These are phyloP conservation scores for Stephania cephalantha DNA, from an alignment of 164 flowering plant genomes.

Conservation along the genomic window DNA sequence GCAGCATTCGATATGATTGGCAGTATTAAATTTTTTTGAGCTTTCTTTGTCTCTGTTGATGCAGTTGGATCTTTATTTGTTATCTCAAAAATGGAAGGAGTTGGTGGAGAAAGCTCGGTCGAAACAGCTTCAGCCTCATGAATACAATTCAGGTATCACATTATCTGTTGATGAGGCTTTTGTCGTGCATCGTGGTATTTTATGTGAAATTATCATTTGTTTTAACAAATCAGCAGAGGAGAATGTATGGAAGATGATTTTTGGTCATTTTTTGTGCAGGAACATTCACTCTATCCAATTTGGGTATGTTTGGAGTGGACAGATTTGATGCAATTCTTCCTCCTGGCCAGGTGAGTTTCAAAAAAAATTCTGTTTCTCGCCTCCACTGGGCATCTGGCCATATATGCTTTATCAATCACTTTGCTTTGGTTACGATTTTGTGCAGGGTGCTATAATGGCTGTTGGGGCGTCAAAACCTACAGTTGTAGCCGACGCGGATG, in stretches of 20 bases:
- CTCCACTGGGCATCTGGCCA: neutral
- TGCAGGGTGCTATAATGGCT: constrained; percentile 96
- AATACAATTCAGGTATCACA: constrained; percentile 72
- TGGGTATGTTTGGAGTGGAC: constrained; percentile 99
- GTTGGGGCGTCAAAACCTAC: constrained; percentile 98
- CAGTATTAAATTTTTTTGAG: neutral
- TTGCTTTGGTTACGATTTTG: constrained; percentile 12
- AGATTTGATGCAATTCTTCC: constrained; percentile 98
- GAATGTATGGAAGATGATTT: neutral
- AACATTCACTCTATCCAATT: constrained; percentile 85
- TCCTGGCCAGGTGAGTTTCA: constrained; percentile 77
- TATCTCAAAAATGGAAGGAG: constrained; percentile 87
- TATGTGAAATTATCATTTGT: neutral
- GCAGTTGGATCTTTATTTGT: constrained; percentile 79
- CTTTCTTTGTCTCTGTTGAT: constrained; percentile 5
- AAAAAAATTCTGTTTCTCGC: neutral
- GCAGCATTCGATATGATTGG: neutral
- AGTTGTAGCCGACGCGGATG: constrained; percentile 69
- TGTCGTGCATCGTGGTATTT: neutral
- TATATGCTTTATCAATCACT: neutral
- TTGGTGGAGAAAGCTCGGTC: constrained; percentile 76
- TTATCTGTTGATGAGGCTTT: neutral
- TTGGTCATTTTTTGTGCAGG: constrained; percentile 34
- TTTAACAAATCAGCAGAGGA: neutral
- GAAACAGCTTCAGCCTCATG: constrained; percentile 86